Percentiles rank a stretch among this genome's conserved stretches.
Conservation (phyloP, 805 yeast species). For the Teunomyces funiuensis region DNA sequence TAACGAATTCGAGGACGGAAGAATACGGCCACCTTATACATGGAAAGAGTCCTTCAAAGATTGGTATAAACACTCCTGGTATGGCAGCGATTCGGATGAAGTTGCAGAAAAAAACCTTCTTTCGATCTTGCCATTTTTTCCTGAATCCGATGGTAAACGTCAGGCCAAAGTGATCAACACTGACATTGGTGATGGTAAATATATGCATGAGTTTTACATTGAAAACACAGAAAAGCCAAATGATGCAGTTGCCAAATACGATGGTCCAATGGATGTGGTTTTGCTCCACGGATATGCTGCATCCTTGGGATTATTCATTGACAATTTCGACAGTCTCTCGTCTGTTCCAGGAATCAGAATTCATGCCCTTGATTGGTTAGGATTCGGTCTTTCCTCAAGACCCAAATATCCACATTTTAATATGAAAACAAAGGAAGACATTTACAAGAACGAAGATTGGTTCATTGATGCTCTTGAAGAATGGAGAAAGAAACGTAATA, state of each 20-base stretch:
- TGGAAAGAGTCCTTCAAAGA: constrained; percentile 17
- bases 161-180: constrained; percentile 51
- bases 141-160: constrained; percentile 50
- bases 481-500: constrained; percentile 40
- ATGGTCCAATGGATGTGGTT: constrained; percentile 51
- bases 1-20: constrained; percentile 6
- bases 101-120: constrained; percentile 45
- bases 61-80: constrained; percentile 30
- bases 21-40: constrained; percentile 5
- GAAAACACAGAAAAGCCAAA: constrained; percentile 45
- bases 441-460: constrained; percentile 42
- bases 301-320: constrained; percentile 76
- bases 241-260: constrained; percentile 1
- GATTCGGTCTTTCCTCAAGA: constrained; percentile 68
- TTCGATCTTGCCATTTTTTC: constrained; percentile 58
- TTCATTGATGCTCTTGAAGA: constrained; percentile 43
- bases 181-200: constrained; percentile 52
- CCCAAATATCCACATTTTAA: constrained; percentile 43
- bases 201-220: constrained; percentile 76
- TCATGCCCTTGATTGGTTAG: constrained; percentile 70
- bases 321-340: constrained; percentile 56
- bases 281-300: constrained; percentile 94
- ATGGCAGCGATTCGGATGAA: constrained; percentile 20
- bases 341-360: constrained; percentile 54
- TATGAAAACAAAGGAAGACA: constrained; percentile 31